Base-by-base conservation (phyloP, 139 green algal genomes). In the Tetradesmus obliquus region DNA sequence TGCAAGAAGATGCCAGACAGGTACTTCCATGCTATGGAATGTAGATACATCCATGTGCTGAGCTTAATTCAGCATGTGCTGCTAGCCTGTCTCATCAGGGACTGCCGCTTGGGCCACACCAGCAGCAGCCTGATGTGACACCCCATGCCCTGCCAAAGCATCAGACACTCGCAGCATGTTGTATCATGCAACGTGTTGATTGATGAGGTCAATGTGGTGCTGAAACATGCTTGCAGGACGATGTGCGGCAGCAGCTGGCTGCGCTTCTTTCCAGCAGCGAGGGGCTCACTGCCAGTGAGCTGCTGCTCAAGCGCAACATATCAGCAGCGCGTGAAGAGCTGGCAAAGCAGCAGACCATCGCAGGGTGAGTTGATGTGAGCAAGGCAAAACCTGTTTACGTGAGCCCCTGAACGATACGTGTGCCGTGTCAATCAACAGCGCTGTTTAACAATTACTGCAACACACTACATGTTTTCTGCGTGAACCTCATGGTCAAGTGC, bases 291-390 rank as follows among this genome's bases (percentile, higher is more conserved):
- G 20, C 2, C 57, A 76, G 57, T 32, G 72, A 88, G n/a, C 22
- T 88, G 24, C 57, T 57, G 84, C 84, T 88, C 51, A 88, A 79
- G 84, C 57, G 45, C 15, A n/a, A 55, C 84, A 88, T 88, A 45
- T 20, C 12, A 79, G 84, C 45, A 60, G 84, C 84, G 12, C 62
- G 84, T 5, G 15, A 3, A 76, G 57, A 55, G 9, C 57, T 88
- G 58, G 55, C 71, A 10, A 12, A 76, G 22, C n/a, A 88, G 54
- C 57, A 55, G 51, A 45, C 7, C 2, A 88, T 62, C n/a, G 32
- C 84, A 45, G 57, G 12, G 84, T 88, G 19, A 87, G 54, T 1
- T 9, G 2, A 57, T 84, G 7, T 15, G 8, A 84, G 74, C 60
- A 72, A 13, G 10, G 74, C 74, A 82, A 82, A 54, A n/a, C 9